phyloP scores from a whole-genome alignment of 768 basidiomycete species.

The Hericium rajendrae region DNA sequence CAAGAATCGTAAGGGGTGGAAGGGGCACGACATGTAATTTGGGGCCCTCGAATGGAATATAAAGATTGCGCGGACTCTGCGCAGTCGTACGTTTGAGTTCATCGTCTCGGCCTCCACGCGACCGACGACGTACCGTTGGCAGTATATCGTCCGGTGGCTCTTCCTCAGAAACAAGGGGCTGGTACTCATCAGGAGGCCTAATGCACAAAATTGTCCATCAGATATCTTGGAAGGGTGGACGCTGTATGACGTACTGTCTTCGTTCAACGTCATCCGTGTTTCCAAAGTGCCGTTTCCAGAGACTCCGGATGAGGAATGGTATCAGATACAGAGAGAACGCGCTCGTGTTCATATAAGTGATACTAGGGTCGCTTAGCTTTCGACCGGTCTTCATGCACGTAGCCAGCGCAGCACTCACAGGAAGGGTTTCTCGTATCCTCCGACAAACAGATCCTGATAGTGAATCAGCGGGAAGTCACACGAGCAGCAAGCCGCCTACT shows the following conservation, averaged over 20 bases:
- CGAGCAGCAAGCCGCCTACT: background rate
- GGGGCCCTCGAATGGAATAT: background rate
- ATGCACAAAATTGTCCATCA: too few relatives aligned
- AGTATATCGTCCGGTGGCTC: conserved; percentile 7
- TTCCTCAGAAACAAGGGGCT: conserved; percentile 20
- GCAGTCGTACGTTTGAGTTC: background rate
- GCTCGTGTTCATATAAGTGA: conserved; percentile 88
- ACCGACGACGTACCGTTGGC: background rate
- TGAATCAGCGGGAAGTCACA: conserved; percentile 3
- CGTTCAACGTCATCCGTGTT: background rate
- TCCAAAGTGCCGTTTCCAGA: conserved; percentile 11
- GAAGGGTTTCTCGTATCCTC: conserved; percentile 85
- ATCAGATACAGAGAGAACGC: conserved; percentile 80
- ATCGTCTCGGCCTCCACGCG: background rate
- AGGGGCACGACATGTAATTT: conserved; percentile 3
- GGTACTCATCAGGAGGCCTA: conserved; percentile 17
- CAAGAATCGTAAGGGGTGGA: conserved; percentile 42
- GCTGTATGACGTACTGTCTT: background rate
- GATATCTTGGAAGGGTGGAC: background rate
- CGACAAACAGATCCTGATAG: conserved; percentile 36
- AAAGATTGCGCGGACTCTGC: conserved; percentile 1
- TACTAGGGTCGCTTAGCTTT: conserved; percentile 28
- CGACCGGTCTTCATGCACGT: background rate
- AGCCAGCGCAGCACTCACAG: conserved; percentile 36
- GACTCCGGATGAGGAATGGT: conserved; percentile 38